These are phyloP conservation scores for Ustilago xerochloae DNA, from an alignment of 1,284 basidiomycete species.

Conservation along the genomic window DNA sequence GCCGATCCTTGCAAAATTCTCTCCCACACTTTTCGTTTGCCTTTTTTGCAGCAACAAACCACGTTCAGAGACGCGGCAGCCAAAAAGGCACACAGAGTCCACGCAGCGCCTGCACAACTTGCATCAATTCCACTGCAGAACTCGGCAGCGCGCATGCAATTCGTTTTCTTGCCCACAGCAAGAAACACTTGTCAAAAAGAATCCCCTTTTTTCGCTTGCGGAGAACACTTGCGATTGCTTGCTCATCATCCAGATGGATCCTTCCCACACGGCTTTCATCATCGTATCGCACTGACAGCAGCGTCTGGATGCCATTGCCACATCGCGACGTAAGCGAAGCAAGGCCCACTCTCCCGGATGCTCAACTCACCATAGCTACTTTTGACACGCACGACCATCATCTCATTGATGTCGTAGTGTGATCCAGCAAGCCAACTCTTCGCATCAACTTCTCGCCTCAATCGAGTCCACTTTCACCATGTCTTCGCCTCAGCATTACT, in stretches of 20 bases:
- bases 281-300: no score
- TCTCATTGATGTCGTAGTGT: no score
- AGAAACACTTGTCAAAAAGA: neutral
- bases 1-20: neutral
- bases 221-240: neutral
- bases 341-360: neutral
- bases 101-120: no score
- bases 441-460: neutral
- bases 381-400: neutral
- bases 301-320: no score
- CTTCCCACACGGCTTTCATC: neutral
- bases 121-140: neutral
- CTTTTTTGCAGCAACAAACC: no score
- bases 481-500: slow-evolving; percentile 46
- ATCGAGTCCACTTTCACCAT: slow-evolving; percentile 4
- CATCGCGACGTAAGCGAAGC: neutral
- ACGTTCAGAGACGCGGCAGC: no score
- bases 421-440: no score
- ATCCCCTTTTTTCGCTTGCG: neutral
- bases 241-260: neutral
- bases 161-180: neutral
- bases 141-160: neutral
- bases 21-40: neutral
- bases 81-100: no score
- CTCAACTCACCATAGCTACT: neutral